A percentile compares a stretch with the other conserved stretches of the same genome.
phyloP scores from a whole-genome alignment of 2,329 filamentous ascomycete genomes.

The Exophiala oligosperma region DNA sequence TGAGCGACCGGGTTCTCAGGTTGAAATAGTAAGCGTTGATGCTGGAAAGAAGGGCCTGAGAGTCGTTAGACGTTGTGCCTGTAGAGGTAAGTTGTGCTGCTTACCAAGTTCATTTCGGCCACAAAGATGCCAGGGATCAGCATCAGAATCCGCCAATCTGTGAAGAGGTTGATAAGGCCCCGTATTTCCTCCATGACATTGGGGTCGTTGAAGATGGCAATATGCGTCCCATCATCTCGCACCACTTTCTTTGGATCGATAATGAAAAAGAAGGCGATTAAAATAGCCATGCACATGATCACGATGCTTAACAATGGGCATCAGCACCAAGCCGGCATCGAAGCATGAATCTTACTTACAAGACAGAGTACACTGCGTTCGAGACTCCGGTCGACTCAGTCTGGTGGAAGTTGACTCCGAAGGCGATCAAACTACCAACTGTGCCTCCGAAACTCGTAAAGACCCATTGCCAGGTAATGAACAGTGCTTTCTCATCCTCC shows the following conservation, averaged over 20 bases:
- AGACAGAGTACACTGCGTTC: slow-evolving; percentile 23
- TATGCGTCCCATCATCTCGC: slow-evolving; percentile 28
- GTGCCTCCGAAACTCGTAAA: slow-evolving; percentile 20
- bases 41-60: slow-evolving; percentile 7
- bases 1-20: slow-evolving; percentile 24
- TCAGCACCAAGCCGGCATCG: background rate
- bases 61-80: background rate
- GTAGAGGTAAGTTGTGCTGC: background rate
- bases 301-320: slow-evolving; percentile 11
- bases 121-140: slow-evolving; percentile 23
- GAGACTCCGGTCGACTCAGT: slow-evolving; percentile 23
- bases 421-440: slow-evolving; percentile 24
- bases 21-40: slow-evolving; percentile 27
- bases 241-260: slow-evolving; percentile 25
- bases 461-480: slow-evolving; percentile 26
- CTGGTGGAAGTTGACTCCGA: slow-evolving; percentile 24
- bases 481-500: slow-evolving; percentile 24
- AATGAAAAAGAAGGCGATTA: slow-evolving; percentile 14
- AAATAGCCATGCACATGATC: slow-evolving; percentile 22
- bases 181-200: slow-evolving; percentile 22
- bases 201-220: slow-evolving; percentile 26
- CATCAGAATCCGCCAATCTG: slow-evolving; percentile 12
- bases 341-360: slow-evolving; percentile 8
- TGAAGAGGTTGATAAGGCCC: slow-evolving; percentile 16
- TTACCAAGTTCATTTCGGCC: slow-evolving; percentile 24